Conservation (phyloP, 768 basidiomycete species). For the Dentipellis sp. region DNA sequence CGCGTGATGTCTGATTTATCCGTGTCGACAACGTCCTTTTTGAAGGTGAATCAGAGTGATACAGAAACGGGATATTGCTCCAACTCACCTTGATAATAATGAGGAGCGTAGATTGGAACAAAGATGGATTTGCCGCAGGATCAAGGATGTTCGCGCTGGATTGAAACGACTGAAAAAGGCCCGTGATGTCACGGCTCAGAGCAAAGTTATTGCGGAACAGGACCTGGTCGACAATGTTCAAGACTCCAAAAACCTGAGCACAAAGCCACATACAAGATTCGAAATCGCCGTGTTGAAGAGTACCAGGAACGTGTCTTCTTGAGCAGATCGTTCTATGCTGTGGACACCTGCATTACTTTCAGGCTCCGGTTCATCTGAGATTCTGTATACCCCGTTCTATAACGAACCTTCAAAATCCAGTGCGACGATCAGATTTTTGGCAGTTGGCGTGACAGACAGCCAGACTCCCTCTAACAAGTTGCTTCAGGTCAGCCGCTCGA, state of each 20-base stretch:
- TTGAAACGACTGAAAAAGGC: constrained; percentile 54
- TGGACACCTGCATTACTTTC: constrained; percentile 35
- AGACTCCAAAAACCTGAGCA: neutral
- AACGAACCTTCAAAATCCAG: constrained; percentile 55
- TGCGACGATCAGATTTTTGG: constrained; percentile 43
- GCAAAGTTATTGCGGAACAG: constrained; percentile 61
- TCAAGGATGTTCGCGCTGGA: constrained; percentile 49
- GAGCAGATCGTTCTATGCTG: constrained; percentile 52
- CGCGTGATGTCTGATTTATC: constrained; percentile 48
- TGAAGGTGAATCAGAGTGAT: neutral
- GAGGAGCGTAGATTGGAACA: constrained; percentile 49
- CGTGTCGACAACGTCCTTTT: constrained; percentile 53
- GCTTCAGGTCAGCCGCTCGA: neutral
- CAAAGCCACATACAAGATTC: constrained; percentile 35
- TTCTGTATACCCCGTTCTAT: neutral
- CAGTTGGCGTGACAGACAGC: constrained; percentile 59
- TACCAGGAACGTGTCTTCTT: constrained; percentile 56
- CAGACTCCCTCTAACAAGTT: constrained; percentile 43
- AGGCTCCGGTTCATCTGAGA: neutral
- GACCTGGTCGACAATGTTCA: constrained; percentile 29
- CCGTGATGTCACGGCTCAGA: constrained; percentile 49
- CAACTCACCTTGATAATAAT: constrained; percentile 51
- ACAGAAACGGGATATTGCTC: too few species aligned
- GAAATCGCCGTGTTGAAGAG: constrained; percentile 60
- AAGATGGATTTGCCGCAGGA: constrained; percentile 44